Conservation (phyloP, 2,329 filamentous ascomycete species). For the Aspergillus puulaauensis region DNA sequence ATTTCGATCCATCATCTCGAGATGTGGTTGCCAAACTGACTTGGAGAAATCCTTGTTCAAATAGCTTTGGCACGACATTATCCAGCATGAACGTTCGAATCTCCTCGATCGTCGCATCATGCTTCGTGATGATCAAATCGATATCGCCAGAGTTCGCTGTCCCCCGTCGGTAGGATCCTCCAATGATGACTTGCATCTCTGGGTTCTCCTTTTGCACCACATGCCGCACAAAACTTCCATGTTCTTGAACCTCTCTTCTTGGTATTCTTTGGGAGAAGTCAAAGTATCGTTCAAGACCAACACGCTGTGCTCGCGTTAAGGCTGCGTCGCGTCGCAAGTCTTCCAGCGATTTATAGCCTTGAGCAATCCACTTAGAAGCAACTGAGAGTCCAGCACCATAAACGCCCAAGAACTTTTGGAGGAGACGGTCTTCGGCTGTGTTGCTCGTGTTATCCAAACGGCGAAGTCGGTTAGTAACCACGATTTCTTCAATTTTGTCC, state of each 20-base stretch:
- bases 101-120: constrained; percentile 56
- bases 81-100: constrained; percentile 64
- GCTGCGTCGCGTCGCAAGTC: constrained; percentile 64
- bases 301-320: constrained; percentile 66
- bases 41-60: constrained; percentile 64
- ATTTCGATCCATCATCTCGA: constrained; percentile 69
- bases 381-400: constrained; percentile 74
- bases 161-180: constrained; percentile 83
- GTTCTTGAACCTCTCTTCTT: constrained; percentile 68
- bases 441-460: constrained; percentile 69
- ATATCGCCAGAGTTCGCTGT: constrained; percentile 74
- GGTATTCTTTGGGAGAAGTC: constrained; percentile 80
- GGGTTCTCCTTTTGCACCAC: constrained; percentile 62
- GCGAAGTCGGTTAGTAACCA: constrained; percentile 67
- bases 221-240: constrained; percentile 64
- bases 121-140: constrained; percentile 78
- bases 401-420: constrained; percentile 72
- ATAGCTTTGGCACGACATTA: constrained; percentile 62
- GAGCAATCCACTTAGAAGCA: constrained; percentile 73
- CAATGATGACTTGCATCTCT: constrained; percentile 68
- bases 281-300: constrained; percentile 76
- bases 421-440: constrained; percentile 64
- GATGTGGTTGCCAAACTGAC: constrained; percentile 62
- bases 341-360: constrained; percentile 71
- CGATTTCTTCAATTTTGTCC: constrained; percentile 87